Conservation (phyloP, 75 land plant genomes). For the Larix kaempferi region DNA sequence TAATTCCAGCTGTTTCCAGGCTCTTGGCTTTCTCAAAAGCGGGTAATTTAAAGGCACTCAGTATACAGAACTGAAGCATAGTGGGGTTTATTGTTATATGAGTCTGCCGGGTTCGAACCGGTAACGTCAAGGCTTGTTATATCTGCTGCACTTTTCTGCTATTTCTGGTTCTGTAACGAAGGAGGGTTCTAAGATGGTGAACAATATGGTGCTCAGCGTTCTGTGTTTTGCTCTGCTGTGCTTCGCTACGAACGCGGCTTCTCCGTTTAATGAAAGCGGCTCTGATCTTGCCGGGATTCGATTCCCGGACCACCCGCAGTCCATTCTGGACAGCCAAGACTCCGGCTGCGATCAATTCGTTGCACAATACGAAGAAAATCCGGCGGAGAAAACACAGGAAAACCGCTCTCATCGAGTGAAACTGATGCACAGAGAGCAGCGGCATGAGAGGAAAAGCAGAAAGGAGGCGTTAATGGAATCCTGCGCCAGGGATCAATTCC, state of each 20-base stretch:
- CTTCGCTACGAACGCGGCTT: neutral
- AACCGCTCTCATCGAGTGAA: neutral
- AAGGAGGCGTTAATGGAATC: conserved; percentile 29
- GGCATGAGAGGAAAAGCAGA: neutral
- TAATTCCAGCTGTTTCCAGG: no score
- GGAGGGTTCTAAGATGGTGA: no score
- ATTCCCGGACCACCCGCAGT: conserved; percentile 29
- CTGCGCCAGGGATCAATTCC: conserved; percentile 23
- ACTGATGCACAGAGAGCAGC: conserved; percentile 11
- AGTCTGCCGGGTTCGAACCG: no score
- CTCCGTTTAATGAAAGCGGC: conserved; percentile 2
- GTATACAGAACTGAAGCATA: no score
- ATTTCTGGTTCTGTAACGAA: no score
- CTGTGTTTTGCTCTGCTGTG: neutral
- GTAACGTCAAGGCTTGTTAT: no score
- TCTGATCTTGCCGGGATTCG: conserved; percentile 29
- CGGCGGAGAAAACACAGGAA: neutral
- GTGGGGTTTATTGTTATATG: no score
- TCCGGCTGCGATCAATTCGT: neutral
- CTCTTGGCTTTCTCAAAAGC: no score
- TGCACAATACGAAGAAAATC: neutral
- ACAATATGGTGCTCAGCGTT: neutral
- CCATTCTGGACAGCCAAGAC: conserved; percentile 19
- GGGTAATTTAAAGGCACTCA: no score
- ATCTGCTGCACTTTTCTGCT: no score